phyloP scores from a whole-genome alignment of 169 alveolate species.

The Perkinsus marinus region DNA sequence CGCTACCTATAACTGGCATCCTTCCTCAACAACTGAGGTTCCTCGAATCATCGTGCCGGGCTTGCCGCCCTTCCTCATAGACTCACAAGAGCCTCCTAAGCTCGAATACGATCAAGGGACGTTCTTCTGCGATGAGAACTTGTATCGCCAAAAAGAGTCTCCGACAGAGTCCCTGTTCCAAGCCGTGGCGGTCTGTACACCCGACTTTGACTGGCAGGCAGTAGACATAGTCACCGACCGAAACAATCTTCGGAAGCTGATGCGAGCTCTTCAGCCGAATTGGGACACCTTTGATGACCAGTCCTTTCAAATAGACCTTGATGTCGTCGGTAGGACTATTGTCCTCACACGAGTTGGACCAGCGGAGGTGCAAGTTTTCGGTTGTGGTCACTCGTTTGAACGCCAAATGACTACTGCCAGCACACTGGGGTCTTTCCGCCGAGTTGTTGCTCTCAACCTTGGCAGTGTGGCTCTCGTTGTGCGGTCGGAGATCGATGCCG shows the following conservation, averaged over 20 bases:
- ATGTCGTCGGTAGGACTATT: neutral
- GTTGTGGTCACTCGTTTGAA: neutral
- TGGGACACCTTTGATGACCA: neutral
- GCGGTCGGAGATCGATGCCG: neutral
- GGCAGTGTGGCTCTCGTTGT: neutral
- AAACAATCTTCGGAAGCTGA: neutral
- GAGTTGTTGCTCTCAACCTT: neutral
- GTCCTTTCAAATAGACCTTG: neutral
- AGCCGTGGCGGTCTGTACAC: neutral
- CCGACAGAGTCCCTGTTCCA: neutral
- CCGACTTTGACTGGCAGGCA: neutral
- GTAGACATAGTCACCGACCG: neutral
- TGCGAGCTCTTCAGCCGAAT: neutral
- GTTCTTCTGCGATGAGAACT: neutral
- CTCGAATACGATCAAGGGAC: neutral
- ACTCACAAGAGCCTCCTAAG: neutral
- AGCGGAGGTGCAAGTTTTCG: neutral
- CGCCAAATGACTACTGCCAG: neutral
- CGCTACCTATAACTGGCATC: neutral
- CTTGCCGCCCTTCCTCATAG: neutral
- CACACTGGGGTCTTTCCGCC: neutral
- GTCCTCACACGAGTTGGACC: neutral
- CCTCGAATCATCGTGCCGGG: neutral
- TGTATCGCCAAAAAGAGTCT: neutral
- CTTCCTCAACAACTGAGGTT: neutral